Base-by-base conservation (phyloP, 768 basidiomycete genomes). In the Sarcodon sp. region DNA sequence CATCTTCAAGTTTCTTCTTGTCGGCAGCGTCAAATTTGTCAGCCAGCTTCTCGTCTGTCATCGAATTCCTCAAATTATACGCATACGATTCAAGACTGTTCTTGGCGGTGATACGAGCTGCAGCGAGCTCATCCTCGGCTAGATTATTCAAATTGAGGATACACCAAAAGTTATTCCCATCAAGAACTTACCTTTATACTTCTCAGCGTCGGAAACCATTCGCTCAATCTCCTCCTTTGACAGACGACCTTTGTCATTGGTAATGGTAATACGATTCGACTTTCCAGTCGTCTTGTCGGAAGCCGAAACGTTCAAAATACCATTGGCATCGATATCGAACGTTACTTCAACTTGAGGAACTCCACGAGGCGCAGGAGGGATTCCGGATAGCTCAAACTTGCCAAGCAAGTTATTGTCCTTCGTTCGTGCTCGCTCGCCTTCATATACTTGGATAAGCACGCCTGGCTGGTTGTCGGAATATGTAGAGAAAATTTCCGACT, bases 351-450 rank as follows among this genome's bases (percentile, higher is more conserved):
- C 76, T 60, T 96, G 94, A 60, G 94, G 94, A 56, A 94, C 91
- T 72, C 93, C 93, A 70, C 93, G 89, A 52, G 94, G 94, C 21
- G 93, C 90, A 36, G 94, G 92, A 16, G 88, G 93, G 53, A 97
- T 97, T 49, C 92, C 89, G 52, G 88, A 87, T 33, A 98, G 83
- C 69, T 97, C 92, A 66, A 97, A 98, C 70, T 98, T 96, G 64
- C 94, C 94, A 62, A 98, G 87, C 33, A 92, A 66, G 72, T 97
- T 96, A 77, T 97, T 97, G 71, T 97, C 94, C 75, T 93, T 96
- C 51, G 93, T 96, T 61, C 91, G 87, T 33, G 92, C 90, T 74
- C 93, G 90, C 66, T 97, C 92, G 68, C 93, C 94, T 74, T 98
- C 94, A 69, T 80, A 96, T 35, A 97, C 93, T 64, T 96, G 92